Percentiles rank a stretch among this genome's conserved stretches.
Evolutionary conservation across 768 basidiomycete genomes (phyloP).

Genomic region (Boletus speciosus): DNA sequence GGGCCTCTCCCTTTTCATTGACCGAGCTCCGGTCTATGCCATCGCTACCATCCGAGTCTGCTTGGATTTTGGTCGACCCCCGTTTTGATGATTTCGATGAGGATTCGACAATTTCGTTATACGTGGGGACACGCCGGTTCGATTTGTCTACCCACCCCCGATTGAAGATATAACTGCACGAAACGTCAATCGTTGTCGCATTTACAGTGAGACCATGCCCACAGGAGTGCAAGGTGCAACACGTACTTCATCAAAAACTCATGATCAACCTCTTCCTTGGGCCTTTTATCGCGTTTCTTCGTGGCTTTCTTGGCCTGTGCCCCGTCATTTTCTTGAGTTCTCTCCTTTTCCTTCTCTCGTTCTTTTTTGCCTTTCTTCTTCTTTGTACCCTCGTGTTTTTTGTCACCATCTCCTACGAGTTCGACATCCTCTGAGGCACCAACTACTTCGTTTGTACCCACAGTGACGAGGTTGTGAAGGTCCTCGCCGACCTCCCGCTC

Average conservation of each 20-base stretch:
- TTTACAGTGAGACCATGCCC: neutral
- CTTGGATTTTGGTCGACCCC: slow-evolving; percentile 14
- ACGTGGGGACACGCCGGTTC: slow-evolving; percentile 73
- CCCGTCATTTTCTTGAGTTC: slow-evolving; percentile 9
- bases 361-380: slow-evolving; percentile 34
- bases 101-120: slow-evolving; percentile 66
- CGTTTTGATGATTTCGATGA: slow-evolving; percentile 28
- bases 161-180: slow-evolving; percentile 85
- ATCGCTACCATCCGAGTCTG: slow-evolving; percentile 15
- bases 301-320: slow-evolving; percentile 21
- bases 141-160: slow-evolving; percentile 94
- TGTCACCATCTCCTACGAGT: slow-evolving; percentile 25
- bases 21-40: slow-evolving; percentile 4
- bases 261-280: slow-evolving; percentile 67
- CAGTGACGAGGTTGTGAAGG: slow-evolving; percentile 61
- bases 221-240: neutral
- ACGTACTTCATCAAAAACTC: slow-evolving; percentile 89
- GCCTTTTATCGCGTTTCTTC: slow-evolving; percentile 22
- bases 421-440: slow-evolving; percentile 24
- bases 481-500: slow-evolving; percentile 79
- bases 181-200: neutral
- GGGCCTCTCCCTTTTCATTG: slow-evolving; percentile 21
- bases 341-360: slow-evolving; percentile 30
- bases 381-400: slow-evolving; percentile 31
- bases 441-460: slow-evolving; percentile 32